Percentiles rank a stretch among this genome's conserved stretches.
phyloP scores from a whole-genome alignment of 2,329 filamentous ascomycete genomes.

The Mycocentrospora acerina region DNA sequence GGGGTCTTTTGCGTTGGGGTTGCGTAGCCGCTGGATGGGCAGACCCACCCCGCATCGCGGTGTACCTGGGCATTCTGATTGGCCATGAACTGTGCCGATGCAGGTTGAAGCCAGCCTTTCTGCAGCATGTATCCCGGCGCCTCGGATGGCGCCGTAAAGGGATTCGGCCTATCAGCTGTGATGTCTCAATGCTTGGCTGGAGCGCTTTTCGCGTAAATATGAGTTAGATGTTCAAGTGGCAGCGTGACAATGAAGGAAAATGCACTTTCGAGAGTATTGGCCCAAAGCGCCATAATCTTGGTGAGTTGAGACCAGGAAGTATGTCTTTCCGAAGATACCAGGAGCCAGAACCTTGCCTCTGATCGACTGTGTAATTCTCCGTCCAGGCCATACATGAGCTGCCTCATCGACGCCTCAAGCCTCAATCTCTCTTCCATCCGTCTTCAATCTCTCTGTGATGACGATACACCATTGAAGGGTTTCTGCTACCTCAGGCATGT shows the following conservation, averaged over 20 bases:
- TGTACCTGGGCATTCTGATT: slow-evolving; percentile 13
- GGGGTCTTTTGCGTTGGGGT: slow-evolving; percentile 14
- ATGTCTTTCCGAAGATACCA: no score
- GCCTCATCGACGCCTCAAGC: slow-evolving; percentile 39
- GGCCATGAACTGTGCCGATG: slow-evolving; percentile 22
- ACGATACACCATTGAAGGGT: slow-evolving; percentile 13
- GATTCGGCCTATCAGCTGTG: slow-evolving; percentile 17
- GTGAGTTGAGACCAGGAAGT: neutral
- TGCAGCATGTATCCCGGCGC: slow-evolving; percentile 20
- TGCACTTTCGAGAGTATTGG: slow-evolving; percentile 3
- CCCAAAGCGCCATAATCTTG: neutral
- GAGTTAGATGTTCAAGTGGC: slow-evolving; percentile 22
- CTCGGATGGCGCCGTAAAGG: slow-evolving; percentile 16
- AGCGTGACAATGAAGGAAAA: slow-evolving; percentile 6
- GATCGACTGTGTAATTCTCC: slow-evolving; percentile 11
- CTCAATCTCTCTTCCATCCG: no score
- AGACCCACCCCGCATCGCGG: slow-evolving; percentile 10
- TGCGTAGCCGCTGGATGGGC: slow-evolving; percentile 25
- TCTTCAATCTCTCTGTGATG: slow-evolving; percentile 11
- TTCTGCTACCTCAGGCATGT: slow-evolving; percentile 15
- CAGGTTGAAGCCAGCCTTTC: slow-evolving; percentile 20
- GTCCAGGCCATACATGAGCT: slow-evolving; percentile 2
- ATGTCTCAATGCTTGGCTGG: slow-evolving; percentile 14
- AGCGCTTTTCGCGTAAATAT: slow-evolving; percentile 11
- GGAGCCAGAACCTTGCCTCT: neutral